Evolutionary conservation across 306 rosid species (phyloP), one percentile per base, ranked within the genome.

Genomic region (Acmispon strigosus): DNA sequence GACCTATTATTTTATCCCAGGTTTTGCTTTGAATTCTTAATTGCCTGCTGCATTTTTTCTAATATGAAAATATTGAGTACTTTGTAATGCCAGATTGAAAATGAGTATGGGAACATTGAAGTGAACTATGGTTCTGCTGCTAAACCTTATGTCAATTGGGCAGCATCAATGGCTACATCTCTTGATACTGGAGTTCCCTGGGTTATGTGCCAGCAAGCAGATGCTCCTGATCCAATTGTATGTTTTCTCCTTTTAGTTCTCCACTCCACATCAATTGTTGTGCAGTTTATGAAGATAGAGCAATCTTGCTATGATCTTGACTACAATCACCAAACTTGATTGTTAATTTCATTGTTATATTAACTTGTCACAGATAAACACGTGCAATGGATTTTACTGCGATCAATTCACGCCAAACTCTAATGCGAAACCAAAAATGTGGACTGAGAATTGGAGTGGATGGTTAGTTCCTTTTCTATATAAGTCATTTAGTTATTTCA

Each of bases 131-230:
- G 96, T 27, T 2, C 85, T 62, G 92, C 90, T 51, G 98, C 78
- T 39, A 87, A 90, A 75, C 42, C 92, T 22, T 94, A 94, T 70
- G 66, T 94, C 50, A 73, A 86, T 0, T 90, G 98, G 98, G 90
- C 98, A 20, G 98, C 97, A 79, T 52, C 78, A 27, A 94, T 94
- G 98, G 98, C 97, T 61, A 73, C 78, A 61, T 83, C 96, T 61
- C 81, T 89, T 79, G 84, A 91, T 76, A 94, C 97, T 5, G 98
- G 98, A 42, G 98, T 94, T 59, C 98, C 98, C 29, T 94, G 98
- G 98, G 87, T 90, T 79, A 94, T 94, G 98, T 90, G 98, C 85
- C 92, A 87, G 80, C 98, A 90, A 78, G 74, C 71, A 2, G 84
- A 94, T 77, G 98, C 98, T 70, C 98, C 98, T 10, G 85, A 88